phyloP scores from a whole-genome alignment of 345 rosid genomes.

The Moricandia arvensis region DNA sequence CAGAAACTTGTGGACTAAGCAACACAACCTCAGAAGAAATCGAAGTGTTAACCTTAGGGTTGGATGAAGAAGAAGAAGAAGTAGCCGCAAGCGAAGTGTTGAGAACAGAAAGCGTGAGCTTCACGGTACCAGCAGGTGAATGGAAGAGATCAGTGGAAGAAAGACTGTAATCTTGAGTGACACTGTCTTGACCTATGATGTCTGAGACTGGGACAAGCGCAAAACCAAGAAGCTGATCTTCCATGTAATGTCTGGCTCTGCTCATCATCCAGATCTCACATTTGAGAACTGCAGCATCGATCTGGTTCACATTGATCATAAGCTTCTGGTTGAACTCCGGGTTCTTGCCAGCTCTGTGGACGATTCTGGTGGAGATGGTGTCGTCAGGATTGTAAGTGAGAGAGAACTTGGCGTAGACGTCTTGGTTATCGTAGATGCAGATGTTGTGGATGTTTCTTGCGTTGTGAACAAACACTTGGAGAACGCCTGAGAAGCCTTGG shows the following conservation, averaged over 20 bases:
- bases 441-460: slow-evolving; percentile 98
- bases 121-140: slow-evolving; percentile 89
- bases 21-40: slow-evolving; percentile 83
- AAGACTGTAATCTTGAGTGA: slow-evolving; percentile 66
- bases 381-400: slow-evolving; percentile 89
- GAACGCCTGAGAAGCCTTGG: slow-evolving; percentile 55
- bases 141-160: slow-evolving; percentile 95
- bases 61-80: slow-evolving; percentile 32
- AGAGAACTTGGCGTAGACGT: slow-evolving; percentile 92
- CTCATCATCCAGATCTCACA: slow-evolving; percentile 99
- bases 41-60: slow-evolving; percentile 45
- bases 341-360: slow-evolving; percentile 85
- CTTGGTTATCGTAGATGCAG: slow-evolving; percentile 94
- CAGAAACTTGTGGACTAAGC: slow-evolving; percentile 60
- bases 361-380: slow-evolving; percentile 68
- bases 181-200: slow-evolving; percentile 62
- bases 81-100: slow-evolving; percentile 32
- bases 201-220: slow-evolving; percentile 73
- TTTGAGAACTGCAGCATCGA: slow-evolving; percentile 71
- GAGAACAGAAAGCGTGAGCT: slow-evolving; percentile 58
- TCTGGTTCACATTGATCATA: slow-evolving; percentile 52
- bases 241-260: slow-evolving; percentile 77
- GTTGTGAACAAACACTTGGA: slow-evolving; percentile 76
- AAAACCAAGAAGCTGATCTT: slow-evolving; percentile 94
- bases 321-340: slow-evolving; percentile 77